Conservation (phyloP, 805 yeast species). For the Hanseniaspora taiwanica region DNA sequence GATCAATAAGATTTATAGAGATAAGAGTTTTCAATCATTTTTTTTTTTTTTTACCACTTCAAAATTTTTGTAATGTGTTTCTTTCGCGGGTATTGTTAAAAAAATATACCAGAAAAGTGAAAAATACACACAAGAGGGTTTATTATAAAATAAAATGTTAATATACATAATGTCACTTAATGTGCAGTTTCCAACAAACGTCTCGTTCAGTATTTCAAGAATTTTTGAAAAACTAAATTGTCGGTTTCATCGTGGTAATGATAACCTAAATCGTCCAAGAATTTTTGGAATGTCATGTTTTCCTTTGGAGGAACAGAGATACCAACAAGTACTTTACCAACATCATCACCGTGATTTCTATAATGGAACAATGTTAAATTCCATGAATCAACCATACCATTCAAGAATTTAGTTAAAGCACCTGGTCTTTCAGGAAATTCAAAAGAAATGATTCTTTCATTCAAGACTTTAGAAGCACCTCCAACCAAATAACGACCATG, state of each 20-base stretch:
- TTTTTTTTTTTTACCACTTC: too few relatives aligned
- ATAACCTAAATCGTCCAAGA: conserved; percentile 64
- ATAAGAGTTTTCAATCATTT: too few relatives aligned
- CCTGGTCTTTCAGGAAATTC: conserved; percentile 98
- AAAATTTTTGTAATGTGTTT: too few relatives aligned
- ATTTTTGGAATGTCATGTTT: conserved; percentile 48
- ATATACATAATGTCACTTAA: neutral
- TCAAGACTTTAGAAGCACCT: conserved; percentile 59
- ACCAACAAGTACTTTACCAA: conserved; percentile 87
- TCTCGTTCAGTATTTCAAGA: conserved; percentile 32
- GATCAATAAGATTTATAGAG: too few relatives aligned
- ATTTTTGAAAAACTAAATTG: conserved; percentile 73
- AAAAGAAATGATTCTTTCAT: conserved; percentile 70
- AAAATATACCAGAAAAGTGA: too few relatives aligned
- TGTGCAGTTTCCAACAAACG: too few relatives aligned
- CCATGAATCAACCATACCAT: conserved; percentile 64
- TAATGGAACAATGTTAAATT: conserved; percentile 91
- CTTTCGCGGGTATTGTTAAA: too few relatives aligned
- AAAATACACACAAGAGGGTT: too few relatives aligned
- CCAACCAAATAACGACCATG: conserved; percentile 96
- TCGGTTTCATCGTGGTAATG: conserved; percentile 69
- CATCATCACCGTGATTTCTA: conserved; percentile 92
- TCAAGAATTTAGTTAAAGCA: conserved; percentile 72
- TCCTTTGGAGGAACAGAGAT: conserved; percentile 69
- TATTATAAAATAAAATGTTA: neutral